Evolutionary conservation across 768 basidiomycete species (phyloP).

Genomic region (Neoboletus magnificus): DNA sequence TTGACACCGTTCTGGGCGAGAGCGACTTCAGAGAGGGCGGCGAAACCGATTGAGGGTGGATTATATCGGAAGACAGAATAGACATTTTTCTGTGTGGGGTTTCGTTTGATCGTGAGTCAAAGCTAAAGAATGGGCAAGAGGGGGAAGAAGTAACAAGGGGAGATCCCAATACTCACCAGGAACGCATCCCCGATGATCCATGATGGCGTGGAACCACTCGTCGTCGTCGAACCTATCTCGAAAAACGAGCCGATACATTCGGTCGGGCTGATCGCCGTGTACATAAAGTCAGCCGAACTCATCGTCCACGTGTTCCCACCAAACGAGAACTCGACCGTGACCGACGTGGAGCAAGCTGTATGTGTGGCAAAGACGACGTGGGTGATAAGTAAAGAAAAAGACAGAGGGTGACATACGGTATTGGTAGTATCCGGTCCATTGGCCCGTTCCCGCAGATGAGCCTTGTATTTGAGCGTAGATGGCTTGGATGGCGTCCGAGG

Average conservation of each 20-base stretch:
- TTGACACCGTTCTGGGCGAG: conserved; percentile 29
- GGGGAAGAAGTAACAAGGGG: too few species aligned
- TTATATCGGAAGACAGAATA: conserved; percentile 53
- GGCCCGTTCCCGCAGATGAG: conserved; percentile 34
- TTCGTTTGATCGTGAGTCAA: background rate
- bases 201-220: conserved; percentile 22
- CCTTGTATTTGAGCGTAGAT: conserved; percentile 49
- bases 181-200: conserved; percentile 59
- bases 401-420: conserved; percentile 32
- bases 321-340: conserved; percentile 42
- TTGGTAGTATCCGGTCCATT: conserved; percentile 46
- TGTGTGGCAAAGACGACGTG: background rate
- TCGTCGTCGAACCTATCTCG: conserved; percentile 33
- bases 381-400: background rate
- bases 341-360: conserved; percentile 35
- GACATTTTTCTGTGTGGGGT: conserved; percentile 44
- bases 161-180: conserved; percentile 27
- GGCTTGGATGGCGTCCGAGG: conserved; percentile 34
- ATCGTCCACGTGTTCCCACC: conserved; percentile 48
- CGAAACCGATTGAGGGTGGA: conserved; percentile 52
- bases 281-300: conserved; percentile 45
- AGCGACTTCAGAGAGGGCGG: conserved; percentile 36
- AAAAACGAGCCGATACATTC: conserved; percentile 57
- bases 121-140: background rate
- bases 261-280: conserved; percentile 34